Conservation (phyloP, 2,329 filamentous ascomycete genomes). For the Ramichloridium luteum region DNA sequence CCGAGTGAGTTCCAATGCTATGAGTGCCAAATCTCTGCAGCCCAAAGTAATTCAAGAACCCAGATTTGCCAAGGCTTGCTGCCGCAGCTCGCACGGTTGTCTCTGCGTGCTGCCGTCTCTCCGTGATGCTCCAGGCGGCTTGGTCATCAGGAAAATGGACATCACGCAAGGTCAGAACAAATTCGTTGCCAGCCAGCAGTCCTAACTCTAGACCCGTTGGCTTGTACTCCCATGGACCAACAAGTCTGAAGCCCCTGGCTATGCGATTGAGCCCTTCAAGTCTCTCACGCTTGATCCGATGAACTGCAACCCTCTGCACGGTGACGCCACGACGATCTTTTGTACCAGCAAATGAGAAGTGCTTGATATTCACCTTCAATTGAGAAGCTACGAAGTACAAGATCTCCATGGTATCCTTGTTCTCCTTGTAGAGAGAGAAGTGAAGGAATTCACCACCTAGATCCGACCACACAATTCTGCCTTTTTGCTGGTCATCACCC, state of each 20-base stretch:
- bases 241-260: slow-evolving; percentile 49
- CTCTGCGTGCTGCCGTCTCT: slow-evolving; percentile 35
- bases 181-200: slow-evolving; percentile 79
- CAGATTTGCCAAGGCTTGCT: slow-evolving; percentile 54
- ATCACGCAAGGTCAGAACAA: slow-evolving; percentile 81
- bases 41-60: slow-evolving; percentile 96
- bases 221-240: slow-evolving; percentile 69
- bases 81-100: slow-evolving; percentile 48
- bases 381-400: slow-evolving; percentile 63
- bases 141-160: slow-evolving; percentile 49
- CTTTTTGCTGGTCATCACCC: slow-evolving; percentile 18
- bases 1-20: slow-evolving; percentile 67
- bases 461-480: slow-evolving; percentile 49
- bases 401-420: slow-evolving; percentile 91
- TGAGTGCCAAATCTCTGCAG: slow-evolving; percentile 95
- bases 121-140: slow-evolving; percentile 17
- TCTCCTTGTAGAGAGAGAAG: slow-evolving; percentile 91
- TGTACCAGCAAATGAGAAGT: slow-evolving; percentile 73
- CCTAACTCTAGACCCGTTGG: slow-evolving; percentile 64
- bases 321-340: slow-evolving; percentile 85
- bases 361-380: slow-evolving; percentile 55
- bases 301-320: slow-evolving; percentile 64
- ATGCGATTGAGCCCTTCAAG: slow-evolving; percentile 51
- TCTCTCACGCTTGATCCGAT: slow-evolving; percentile 47
- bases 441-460: slow-evolving; percentile 71